phyloP scores from a whole-genome alignment of 179 eudicot genomes.

The Beta corolliflora region DNA sequence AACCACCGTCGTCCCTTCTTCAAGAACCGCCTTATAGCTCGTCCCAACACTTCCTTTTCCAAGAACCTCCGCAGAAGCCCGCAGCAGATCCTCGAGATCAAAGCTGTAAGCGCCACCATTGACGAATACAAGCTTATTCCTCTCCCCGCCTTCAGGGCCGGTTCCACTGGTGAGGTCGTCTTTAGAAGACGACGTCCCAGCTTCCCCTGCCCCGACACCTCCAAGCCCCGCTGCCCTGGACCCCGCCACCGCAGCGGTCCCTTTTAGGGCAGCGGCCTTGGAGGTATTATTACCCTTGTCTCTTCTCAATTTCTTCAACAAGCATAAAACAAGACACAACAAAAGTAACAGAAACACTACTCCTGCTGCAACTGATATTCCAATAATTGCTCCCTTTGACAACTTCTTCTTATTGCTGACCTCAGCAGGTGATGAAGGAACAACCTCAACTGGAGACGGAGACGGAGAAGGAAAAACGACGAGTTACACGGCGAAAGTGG shows the following conservation, averaged over 20 bases:
- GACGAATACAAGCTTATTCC: conserved; percentile 73
- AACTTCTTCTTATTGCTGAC: conserved; percentile 44
- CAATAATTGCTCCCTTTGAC: conserved; percentile 69
- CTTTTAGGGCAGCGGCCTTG: conserved; percentile 30
- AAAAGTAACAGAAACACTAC: conserved; percentile 35
- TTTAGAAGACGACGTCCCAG: conserved; percentile 80
- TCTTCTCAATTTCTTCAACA: conserved; percentile 6
- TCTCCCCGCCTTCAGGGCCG: conserved; percentile 60
- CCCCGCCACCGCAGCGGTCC: not conserved
- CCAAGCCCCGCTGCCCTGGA: conserved; percentile 12
- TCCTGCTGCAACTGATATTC: conserved; percentile 53
- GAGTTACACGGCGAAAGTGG: conserved; percentile 62
- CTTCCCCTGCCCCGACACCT: conserved; percentile 42
- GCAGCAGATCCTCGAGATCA: conserved; percentile 70
- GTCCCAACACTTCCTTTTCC: conserved; percentile 92
- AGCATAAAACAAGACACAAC: conserved; percentile 37
- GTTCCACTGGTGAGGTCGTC: conserved; percentile 62
- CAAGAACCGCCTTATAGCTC: conserved; percentile 92
- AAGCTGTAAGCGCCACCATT: conserved; percentile 63
- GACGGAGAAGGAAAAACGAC: conserved; percentile 66
- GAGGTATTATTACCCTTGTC: not conserved
- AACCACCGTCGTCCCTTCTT: conserved; percentile 91
- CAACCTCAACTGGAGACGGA: conserved; percentile 36
- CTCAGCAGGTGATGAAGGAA: conserved; percentile 37
- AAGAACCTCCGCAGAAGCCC: conserved; percentile 87